Percentiles rank a stretch among this genome's conserved stretches.
Evolutionary conservation across 495 filamentous ascomycete genomes (phyloP).

Genomic region (Niebla homalea): DNA sequence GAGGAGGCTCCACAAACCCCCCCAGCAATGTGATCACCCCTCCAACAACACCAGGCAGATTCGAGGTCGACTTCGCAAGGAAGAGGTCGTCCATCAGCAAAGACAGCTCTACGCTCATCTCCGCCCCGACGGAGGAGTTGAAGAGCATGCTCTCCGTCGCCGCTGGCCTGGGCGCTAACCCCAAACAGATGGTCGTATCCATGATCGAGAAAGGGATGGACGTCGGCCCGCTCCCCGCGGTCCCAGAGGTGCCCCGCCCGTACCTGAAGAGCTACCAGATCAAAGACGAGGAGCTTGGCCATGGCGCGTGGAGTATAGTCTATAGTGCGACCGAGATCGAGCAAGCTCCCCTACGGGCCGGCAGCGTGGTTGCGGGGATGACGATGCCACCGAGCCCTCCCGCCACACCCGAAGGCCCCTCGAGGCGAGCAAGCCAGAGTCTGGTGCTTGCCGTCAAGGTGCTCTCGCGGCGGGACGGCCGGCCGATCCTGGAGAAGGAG

Average conservation of each 20-base stretch:
- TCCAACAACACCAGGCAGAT: neutral
- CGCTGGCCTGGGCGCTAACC: neutral
- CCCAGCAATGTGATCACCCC: neutral
- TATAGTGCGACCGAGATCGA: slow-evolving; percentile 30
- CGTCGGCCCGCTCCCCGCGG: neutral
- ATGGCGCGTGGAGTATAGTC: slow-evolving; percentile 49
- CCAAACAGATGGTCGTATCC: neutral
- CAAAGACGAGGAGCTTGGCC: slow-evolving; percentile 31
- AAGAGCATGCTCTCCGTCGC: slow-evolving; percentile 1
- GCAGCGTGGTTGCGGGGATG: neutral
- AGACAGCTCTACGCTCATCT: neutral
- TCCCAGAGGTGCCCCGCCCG: slow-evolving; percentile 3
- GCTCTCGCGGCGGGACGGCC: slow-evolving; percentile 35
- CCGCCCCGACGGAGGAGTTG: neutral
- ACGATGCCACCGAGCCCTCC: slow-evolving; percentile 39
- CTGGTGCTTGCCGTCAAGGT: slow-evolving; percentile 42
- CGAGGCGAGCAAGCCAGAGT: neutral
- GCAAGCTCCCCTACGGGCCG: neutral
- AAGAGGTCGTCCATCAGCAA: neutral
- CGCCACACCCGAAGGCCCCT: slow-evolving; percentile 7
- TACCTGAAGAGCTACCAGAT: slow-evolving; percentile 9
- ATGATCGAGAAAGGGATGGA: slow-evolving; percentile 1
- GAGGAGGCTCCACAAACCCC: too few species aligned
- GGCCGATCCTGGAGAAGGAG: slow-evolving; percentile 36
- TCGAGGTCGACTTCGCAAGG: neutral